These are phyloP conservation scores for Leishmania guyanensis DNA, from an alignment of 208 protist genomes.

Conservation along the genomic window DNA sequence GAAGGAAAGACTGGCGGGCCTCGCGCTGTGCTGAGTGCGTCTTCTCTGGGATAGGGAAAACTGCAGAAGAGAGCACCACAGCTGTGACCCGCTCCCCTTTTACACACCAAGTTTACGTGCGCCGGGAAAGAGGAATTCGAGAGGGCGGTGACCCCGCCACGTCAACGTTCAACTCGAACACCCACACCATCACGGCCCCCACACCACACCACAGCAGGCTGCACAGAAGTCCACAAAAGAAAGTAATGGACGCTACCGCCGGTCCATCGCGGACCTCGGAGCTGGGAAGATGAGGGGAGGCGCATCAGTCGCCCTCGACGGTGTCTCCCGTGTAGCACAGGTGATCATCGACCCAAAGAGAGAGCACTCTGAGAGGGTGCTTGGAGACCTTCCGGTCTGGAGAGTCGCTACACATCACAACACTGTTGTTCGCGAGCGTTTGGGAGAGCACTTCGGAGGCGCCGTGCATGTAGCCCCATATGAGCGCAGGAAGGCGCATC, in stretches of 20 bases:
- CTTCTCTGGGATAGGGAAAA: neutral
- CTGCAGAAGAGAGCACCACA: neutral
- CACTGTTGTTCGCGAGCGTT: neutral
- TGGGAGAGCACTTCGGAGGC: slow-evolving; percentile 43
- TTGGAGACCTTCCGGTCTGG: neutral
- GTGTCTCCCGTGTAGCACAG: slow-evolving; percentile 8
- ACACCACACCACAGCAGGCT: neutral
- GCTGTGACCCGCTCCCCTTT: neutral
- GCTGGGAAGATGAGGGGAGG: neutral
- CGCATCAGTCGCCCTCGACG: neutral
- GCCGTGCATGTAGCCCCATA: slow-evolving; percentile 42
- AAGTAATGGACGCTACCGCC: neutral
- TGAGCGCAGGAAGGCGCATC: slow-evolving; percentile 38
- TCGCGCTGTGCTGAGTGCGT: neutral
- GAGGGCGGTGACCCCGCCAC: neutral
- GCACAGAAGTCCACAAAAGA: neutral
- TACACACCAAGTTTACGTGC: neutral
- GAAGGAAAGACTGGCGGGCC: neutral
- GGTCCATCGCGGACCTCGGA: neutral
- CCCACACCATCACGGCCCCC: neutral
- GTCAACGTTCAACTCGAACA: neutral
- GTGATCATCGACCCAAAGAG: neutral
- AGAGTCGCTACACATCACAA: neutral
- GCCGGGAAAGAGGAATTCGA: neutral
- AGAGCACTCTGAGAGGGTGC: neutral